Evolutionary conservation across 257 asterid species (phyloP).

Genomic region (Nyctanthes arbortristis): DNA sequence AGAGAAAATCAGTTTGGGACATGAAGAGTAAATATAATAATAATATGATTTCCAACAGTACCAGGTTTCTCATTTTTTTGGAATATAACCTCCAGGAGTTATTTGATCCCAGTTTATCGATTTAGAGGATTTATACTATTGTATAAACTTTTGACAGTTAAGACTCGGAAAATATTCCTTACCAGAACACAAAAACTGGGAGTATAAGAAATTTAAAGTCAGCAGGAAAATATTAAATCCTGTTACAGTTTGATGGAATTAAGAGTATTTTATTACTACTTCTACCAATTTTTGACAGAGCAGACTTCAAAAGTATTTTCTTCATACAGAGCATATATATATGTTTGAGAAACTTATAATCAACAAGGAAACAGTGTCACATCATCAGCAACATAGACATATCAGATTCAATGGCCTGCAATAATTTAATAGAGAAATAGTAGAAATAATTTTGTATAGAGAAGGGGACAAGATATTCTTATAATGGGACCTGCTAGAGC

Average conservation of each 20-base stretch:
- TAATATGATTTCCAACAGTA: background rate
- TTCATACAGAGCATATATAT: background rate
- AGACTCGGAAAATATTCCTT: too few relatives aligned
- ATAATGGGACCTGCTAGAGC: conserved; percentile 1
- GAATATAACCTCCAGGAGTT: background rate
- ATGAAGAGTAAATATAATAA: background rate
- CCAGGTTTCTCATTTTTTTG: background rate
- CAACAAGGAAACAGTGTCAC: background rate
- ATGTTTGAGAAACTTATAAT: background rate
- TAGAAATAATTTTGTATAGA: background rate
- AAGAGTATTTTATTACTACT: background rate
- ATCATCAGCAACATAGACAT: background rate
- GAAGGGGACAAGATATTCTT: background rate
- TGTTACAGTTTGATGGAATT: background rate
- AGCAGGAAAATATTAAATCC: too few relatives aligned
- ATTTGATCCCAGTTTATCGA: too few relatives aligned
- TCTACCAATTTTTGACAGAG: background rate
- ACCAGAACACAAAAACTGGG: too few relatives aligned
- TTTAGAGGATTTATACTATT: too few relatives aligned
- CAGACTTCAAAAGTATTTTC: background rate
- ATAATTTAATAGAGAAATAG: background rate
- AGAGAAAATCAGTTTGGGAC: background rate
- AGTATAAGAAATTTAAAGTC: too few relatives aligned
- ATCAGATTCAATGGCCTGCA: background rate
- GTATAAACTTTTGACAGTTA: too few relatives aligned